These are phyloP conservation scores for Magnusiomyces suaveolens DNA, from an alignment of 1,139 yeast species.

Conservation along the genomic window DNA sequence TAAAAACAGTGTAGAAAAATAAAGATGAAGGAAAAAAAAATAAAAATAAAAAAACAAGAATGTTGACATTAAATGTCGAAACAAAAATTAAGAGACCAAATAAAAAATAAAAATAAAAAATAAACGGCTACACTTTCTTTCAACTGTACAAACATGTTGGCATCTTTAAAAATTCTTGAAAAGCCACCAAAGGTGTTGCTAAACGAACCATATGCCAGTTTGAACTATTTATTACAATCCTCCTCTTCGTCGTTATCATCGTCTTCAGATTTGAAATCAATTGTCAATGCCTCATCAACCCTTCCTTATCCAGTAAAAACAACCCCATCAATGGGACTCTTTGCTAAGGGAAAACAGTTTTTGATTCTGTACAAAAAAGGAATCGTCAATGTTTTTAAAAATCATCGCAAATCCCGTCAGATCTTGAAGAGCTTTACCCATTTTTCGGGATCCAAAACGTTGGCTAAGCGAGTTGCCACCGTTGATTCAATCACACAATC, in stretches of 20 bases:
- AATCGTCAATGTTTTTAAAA: slow-evolving; percentile 30
- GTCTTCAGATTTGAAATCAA: background rate
- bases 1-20: background rate
- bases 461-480: slow-evolving; percentile 14
- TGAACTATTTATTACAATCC: background rate
- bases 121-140: too few relatives aligned
- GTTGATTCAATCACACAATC: slow-evolving; percentile 20
- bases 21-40: background rate
- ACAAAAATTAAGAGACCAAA: too few relatives aligned
- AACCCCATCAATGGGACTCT: slow-evolving; percentile 12
- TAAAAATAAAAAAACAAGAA: background rate
- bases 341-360: slow-evolving; percentile 26
- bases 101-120: too few relatives aligned
- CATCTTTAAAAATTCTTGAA: background rate
- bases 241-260: background rate
- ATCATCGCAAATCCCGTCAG: slow-evolving; percentile 18
- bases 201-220: background rate
- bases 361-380: slow-evolving; percentile 31
- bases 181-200: background rate
- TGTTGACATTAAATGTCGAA: too few relatives aligned
- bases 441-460: slow-evolving; percentile 10
- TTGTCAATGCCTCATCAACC: slow-evolving; percentile 11
- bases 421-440: slow-evolving; percentile 17
- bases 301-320: slow-evolving; percentile 10
- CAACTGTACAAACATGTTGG: background rate